These are phyloP conservation scores for Psidium friedrichsthalianum DNA, from an alignment of 345 rosid genomes.

Conservation along the genomic window DNA sequence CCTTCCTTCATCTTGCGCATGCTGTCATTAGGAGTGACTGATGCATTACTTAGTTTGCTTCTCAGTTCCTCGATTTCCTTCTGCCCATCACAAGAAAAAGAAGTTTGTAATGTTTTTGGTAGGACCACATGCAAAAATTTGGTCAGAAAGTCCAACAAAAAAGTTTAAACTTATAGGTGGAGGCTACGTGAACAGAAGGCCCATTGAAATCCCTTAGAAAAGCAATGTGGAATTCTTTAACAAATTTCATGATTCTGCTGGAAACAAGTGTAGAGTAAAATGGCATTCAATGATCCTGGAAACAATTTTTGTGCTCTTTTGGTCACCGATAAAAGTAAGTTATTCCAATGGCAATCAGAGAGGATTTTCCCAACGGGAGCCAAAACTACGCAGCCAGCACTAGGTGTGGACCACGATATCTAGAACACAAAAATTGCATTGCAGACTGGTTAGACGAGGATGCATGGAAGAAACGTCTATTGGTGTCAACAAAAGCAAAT, in stretches of 20 bases:
- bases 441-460: neutral
- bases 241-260: neutral
- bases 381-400: neutral
- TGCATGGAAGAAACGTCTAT: neutral
- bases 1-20: constrained; percentile 33
- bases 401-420: neutral
- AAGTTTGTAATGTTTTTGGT: neutral
- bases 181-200: neutral
- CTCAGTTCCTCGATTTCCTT: constrained; percentile 55
- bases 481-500: neutral
- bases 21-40: constrained; percentile 33
- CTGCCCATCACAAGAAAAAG: constrained; percentile 21
- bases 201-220: neutral
- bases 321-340: neutral
- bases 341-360: neutral
- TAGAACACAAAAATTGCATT: neutral
- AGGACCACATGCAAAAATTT: neutral
- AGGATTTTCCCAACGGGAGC: neutral
- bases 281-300: neutral
- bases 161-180: neutral
- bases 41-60: constrained; percentile 28
- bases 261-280: neutral
- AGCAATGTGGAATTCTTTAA: neutral
- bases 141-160: neutral
- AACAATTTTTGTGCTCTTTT: neutral